phyloP scores from a whole-genome alignment of 352 stramenopile genomes.

The Phytophthora litchii region DNA sequence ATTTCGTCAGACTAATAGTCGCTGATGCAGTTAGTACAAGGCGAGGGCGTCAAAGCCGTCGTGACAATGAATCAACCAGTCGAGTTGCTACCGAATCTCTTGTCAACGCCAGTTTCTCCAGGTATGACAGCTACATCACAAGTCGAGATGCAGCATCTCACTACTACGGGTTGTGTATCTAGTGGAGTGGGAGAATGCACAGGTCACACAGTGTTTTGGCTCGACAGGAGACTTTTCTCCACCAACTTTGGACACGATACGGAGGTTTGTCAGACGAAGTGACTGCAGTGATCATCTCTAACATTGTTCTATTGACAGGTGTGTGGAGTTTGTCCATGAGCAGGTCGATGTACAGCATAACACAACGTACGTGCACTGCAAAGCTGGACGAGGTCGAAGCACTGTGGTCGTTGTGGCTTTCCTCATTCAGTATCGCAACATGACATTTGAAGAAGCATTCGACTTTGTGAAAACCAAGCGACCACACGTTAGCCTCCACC shows the following conservation, averaged over 20 bases:
- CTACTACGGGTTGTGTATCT: background rate
- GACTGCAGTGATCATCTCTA: background rate
- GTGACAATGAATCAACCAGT: conserved; percentile 82
- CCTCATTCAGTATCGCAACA: conserved; percentile 60
- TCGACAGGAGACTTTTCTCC: conserved; percentile 71
- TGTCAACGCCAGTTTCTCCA: conserved; percentile 64
- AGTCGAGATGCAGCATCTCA: background rate
- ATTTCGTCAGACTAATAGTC: background rate
- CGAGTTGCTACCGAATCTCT: conserved; percentile 70
- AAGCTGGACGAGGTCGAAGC: conserved; percentile 76
- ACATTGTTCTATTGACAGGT: conserved; percentile 28
- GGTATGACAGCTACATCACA: conserved; percentile 24
- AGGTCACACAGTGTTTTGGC: conserved; percentile 68
- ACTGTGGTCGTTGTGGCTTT: conserved; percentile 79
- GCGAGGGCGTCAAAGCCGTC: conserved; percentile 61
- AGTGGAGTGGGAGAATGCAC: conserved; percentile 60
- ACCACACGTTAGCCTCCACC: conserved; percentile 67
- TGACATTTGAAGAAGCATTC: conserved; percentile 64
- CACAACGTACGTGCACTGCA: conserved; percentile 85
- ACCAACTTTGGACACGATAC: conserved; percentile 67
- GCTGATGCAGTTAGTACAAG: conserved; percentile 48
- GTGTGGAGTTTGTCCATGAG: conserved; percentile 65
- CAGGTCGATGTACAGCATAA: conserved; percentile 56
- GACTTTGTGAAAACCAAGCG: conserved; percentile 58
- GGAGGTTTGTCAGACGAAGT: conserved; percentile 25